Conservation (phyloP, 345 rosid genomes). For the Litchi chinensis region DNA sequence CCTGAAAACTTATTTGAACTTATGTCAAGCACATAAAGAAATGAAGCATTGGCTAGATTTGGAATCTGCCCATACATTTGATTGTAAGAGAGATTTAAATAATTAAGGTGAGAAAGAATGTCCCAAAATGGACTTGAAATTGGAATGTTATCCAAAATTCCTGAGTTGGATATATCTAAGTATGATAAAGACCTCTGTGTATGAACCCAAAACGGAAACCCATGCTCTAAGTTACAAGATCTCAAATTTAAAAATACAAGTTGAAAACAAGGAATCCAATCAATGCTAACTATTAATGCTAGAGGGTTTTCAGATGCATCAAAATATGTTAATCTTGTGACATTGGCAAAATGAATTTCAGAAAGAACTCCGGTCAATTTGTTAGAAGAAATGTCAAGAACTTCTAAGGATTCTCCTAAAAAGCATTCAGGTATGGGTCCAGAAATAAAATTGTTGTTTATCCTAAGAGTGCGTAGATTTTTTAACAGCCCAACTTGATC, state of each 20-base stretch:
- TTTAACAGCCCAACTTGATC: background rate
- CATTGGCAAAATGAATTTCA: background rate
- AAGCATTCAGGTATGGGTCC: background rate
- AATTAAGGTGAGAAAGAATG: background rate
- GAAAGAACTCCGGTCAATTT: background rate
- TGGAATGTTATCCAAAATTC: constrained; percentile 24
- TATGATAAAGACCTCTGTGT: background rate
- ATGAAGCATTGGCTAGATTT: background rate
- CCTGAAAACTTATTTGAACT: background rate
- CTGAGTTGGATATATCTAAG: constrained; percentile 33
- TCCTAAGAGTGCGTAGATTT: background rate
- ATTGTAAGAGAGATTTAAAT: constrained; percentile 16
- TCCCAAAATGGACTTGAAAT: constrained; percentile 1
- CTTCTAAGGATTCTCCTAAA: background rate
- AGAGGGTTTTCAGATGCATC: constrained; percentile 12
- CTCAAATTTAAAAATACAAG: constrained; percentile 16
- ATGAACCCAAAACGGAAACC: constrained; percentile 37
- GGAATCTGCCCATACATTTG: constrained; percentile 12
- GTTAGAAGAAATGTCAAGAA: background rate
- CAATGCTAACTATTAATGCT: background rate
- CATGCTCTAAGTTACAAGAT: constrained; percentile 32
- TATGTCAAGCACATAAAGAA: background rate
- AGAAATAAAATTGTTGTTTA: background rate
- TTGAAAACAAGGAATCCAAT: constrained; percentile 37
- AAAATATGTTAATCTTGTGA: constrained; percentile 22